These are phyloP conservation scores for Phialemonium atrogriseum DNA, from an alignment of 2,329 filamentous ascomycete species.

Conservation along the genomic window DNA sequence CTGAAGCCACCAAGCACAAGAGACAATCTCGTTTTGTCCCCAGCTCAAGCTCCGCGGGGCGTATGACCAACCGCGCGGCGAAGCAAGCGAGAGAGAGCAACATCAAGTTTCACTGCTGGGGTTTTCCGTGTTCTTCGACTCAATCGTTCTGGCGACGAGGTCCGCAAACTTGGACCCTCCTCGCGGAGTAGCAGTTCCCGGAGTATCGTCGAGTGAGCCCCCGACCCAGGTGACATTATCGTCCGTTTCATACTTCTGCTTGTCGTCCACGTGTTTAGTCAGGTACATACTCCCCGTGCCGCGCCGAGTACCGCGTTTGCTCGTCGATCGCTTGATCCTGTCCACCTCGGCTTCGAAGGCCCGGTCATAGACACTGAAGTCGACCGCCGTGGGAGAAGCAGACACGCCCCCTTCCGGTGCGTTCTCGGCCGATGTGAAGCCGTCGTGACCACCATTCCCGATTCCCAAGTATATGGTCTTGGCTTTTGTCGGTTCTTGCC, in stretches of 20 bases:
- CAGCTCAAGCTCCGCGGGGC: too few relatives aligned
- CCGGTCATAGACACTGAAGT: slow-evolving; percentile 81
- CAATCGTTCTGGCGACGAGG: slow-evolving; percentile 10
- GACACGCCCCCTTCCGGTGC: slow-evolving; percentile 50
- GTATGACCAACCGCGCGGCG: too few relatives aligned
- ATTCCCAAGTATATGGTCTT: slow-evolving; percentile 65
- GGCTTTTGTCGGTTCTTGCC: slow-evolving; percentile 55
- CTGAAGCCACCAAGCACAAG: too few relatives aligned
- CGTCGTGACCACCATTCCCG: slow-evolving; percentile 52
- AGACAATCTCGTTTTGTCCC: too few relatives aligned
- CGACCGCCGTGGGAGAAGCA: slow-evolving; percentile 76
- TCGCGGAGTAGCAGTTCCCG: slow-evolving; percentile 1
- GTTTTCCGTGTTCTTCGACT: background rate
- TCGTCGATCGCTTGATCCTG: slow-evolving; percentile 46
- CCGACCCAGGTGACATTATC: slow-evolving; percentile 28
- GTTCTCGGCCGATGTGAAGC: slow-evolving; percentile 29
- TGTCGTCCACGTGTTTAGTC: slow-evolving; percentile 38
- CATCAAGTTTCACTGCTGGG: too few relatives aligned
- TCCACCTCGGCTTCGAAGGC: slow-evolving; percentile 80
- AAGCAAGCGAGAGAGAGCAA: too few relatives aligned
- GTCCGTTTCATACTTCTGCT: slow-evolving; percentile 28
- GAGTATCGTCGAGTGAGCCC: slow-evolving; percentile 16
- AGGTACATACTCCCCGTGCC: slow-evolving; percentile 36
- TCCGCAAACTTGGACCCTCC: slow-evolving; percentile 10
- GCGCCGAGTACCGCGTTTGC: slow-evolving; percentile 23